Conservation (phyloP, 2,329 filamentous ascomycete genomes). For the Penicillium paneum region DNA sequence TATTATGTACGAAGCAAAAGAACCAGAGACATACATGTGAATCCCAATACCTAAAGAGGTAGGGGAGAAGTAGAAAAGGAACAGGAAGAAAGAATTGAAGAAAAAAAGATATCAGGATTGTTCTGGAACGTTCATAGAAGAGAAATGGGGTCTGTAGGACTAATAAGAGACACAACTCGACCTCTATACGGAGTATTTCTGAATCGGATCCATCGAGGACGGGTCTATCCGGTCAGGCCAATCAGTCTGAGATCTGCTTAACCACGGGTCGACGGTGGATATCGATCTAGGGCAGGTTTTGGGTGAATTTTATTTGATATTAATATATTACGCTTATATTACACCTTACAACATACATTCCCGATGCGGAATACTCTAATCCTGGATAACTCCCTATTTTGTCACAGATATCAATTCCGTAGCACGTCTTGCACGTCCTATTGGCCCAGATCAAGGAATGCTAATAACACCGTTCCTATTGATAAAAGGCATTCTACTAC, state of each 20-base stretch:
- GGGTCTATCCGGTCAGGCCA: conserved; percentile 27
- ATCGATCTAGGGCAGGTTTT: conserved; percentile 22
- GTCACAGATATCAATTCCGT: conserved; percentile 12
- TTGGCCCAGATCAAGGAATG: conserved; percentile 16
- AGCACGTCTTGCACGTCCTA: not conserved
- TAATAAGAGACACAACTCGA: not conserved
- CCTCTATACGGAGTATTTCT: conserved; percentile 10
- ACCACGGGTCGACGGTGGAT: conserved; percentile 21
- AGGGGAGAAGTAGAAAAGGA: not conserved
- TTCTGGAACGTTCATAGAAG: conserved; percentile 21
- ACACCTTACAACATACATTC: not conserved
- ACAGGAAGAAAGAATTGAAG: not conserved
- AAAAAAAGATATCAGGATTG: conserved; percentile 7
- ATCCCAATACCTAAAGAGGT: not conserved
- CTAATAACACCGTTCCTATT: conserved; percentile 18
- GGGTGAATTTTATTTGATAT: not conserved
- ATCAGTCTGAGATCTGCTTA: conserved; percentile 22
- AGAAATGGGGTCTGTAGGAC: not conserved
- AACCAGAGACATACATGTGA: conserved; percentile 23
- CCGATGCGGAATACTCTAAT: not conserved
- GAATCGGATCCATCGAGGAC: conserved; percentile 27
- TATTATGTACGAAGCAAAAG: conserved; percentile 23
- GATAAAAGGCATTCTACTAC: not conserved
- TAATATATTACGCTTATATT: not conserved
- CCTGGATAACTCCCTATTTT: no score